phyloP scores from a whole-genome alignment of 2,329 filamentous ascomycete genomes.

The Penicillium sp. region DNA sequence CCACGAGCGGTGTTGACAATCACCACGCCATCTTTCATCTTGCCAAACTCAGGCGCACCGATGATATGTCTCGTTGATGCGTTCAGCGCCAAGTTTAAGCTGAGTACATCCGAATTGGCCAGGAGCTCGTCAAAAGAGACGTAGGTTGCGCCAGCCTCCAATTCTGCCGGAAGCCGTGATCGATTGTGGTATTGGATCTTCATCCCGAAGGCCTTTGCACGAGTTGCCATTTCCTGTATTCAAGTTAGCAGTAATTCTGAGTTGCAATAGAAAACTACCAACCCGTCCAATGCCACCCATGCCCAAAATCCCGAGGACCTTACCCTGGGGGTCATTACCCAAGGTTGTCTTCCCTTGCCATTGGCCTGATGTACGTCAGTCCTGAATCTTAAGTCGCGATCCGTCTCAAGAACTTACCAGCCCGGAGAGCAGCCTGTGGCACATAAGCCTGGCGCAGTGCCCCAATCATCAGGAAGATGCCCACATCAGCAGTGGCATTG shows the following conservation, averaged over 20 bases:
- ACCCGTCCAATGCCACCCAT: slow-evolving; percentile 47
- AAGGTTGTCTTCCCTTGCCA: slow-evolving; percentile 41
- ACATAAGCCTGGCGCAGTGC: slow-evolving; percentile 43
- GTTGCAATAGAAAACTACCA: slow-evolving; percentile 13
- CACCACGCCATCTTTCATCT: slow-evolving; percentile 44
- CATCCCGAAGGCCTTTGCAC: slow-evolving; percentile 44
- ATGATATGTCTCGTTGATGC: slow-evolving; percentile 45
- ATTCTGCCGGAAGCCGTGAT: slow-evolving; percentile 36
- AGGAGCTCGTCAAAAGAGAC: slow-evolving; percentile 45
- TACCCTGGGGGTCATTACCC: slow-evolving; percentile 44
- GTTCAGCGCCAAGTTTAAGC: slow-evolving; percentile 43
- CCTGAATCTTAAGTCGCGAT: background rate
- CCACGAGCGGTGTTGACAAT: slow-evolving; percentile 44
- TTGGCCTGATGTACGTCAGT: slow-evolving; percentile 23
- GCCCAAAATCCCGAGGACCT: slow-evolving; percentile 43
- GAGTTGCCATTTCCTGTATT: slow-evolving; percentile 42
- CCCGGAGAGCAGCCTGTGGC: slow-evolving; percentile 38
- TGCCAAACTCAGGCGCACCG: slow-evolving; percentile 40
- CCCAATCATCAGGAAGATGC: slow-evolving; percentile 46
- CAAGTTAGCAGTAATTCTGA: slow-evolving; percentile 1
- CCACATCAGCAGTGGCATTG: slow-evolving; percentile 44
- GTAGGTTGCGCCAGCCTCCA: slow-evolving; percentile 41
- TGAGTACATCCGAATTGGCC: slow-evolving; percentile 44
- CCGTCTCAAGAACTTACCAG: slow-evolving; percentile 26
- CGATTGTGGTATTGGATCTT: slow-evolving; percentile 46